Conservation (phyloP, 352 stramenopile genomes). For the Plasmopara viticola region DNA sequence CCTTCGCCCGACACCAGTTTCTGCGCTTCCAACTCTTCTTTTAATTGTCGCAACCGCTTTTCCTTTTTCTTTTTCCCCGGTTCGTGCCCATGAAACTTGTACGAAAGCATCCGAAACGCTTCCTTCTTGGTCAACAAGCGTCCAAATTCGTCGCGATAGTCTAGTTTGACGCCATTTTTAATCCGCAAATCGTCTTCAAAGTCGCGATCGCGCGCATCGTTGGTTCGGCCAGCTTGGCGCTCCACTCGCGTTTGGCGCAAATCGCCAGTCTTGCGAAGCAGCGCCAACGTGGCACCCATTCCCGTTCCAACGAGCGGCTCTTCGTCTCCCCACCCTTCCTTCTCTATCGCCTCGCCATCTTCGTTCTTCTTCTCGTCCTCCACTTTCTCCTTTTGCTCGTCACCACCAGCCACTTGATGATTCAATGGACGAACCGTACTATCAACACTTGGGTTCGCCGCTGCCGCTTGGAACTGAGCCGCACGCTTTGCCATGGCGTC, state of each 20-base stretch:
- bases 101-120: conserved; percentile 96
- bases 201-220: conserved; percentile 92
- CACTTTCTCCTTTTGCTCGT: conserved; percentile 34
- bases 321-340: conserved; percentile 69
- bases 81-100: conserved; percentile 98
- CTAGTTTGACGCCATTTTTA: conserved; percentile 87
- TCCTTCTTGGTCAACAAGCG: conserved; percentile 96
- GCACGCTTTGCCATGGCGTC: conserved; percentile 72
- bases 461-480: conserved; percentile 35
- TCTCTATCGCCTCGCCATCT: conserved; percentile 48
- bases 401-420: conserved; percentile 11
- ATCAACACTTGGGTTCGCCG: neutral
- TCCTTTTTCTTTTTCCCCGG: conserved; percentile 97
- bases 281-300: conserved; percentile 88
- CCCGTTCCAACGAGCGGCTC: conserved; percentile 80
- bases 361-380: conserved; percentile 32
- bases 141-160: conserved; percentile 97
- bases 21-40: conserved; percentile 71
- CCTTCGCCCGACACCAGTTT: conserved; percentile 71
- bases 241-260: conserved; percentile 83
- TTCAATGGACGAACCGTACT: neutral
- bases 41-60: conserved; percentile 87
- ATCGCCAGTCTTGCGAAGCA: conserved; percentile 92
- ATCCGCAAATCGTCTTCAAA: conserved; percentile 80
- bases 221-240: conserved; percentile 89